phyloP scores from a whole-genome alignment of 352 stramenopile species.

The Pythium grandisporangium region DNA sequence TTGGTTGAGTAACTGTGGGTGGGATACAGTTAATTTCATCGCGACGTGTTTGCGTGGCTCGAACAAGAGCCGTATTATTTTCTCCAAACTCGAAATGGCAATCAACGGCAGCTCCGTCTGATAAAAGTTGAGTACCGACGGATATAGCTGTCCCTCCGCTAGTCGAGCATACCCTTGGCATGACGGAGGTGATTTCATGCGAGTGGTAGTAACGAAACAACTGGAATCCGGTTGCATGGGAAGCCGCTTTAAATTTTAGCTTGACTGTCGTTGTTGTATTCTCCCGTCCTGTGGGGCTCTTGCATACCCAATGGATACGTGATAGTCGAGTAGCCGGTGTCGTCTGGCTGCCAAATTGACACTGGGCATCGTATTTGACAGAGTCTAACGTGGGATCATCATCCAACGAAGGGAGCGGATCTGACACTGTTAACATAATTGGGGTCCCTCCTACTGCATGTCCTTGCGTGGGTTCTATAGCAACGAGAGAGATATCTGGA shows the following conservation, averaged over 20 bases:
- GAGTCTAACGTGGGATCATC: too few relatives aligned
- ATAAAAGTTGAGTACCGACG: not conserved
- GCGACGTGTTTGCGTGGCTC: too few relatives aligned
- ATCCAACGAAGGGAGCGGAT: too few relatives aligned
- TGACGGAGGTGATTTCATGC: not conserved
- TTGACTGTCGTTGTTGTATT: too few relatives aligned
- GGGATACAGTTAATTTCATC: too few relatives aligned
- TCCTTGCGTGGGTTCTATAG: slow-evolving; percentile 6
- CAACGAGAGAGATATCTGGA: not conserved
- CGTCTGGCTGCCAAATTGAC: slow-evolving; percentile 3
- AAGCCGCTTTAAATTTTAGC: too few relatives aligned
- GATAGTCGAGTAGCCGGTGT: not conserved
- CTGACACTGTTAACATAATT: slow-evolving; percentile 3
- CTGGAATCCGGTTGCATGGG: not conserved
- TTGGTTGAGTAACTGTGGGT: not conserved
- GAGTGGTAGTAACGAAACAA: not conserved
- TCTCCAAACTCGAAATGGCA: not conserved
- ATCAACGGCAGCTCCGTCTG: not conserved
- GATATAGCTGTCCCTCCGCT: not conserved
- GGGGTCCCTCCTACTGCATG: slow-evolving; percentile 4
- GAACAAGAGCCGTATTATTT: slow-evolving; percentile 1
- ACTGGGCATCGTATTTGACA: slow-evolving; percentile 5
- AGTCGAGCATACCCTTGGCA: not conserved
- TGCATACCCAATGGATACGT: slow-evolving; percentile 5
- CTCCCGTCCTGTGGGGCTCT: not conserved